Evolutionary conservation across 139 green algal species (phyloP).

Genomic region (Haematococcus lacustris): DNA sequence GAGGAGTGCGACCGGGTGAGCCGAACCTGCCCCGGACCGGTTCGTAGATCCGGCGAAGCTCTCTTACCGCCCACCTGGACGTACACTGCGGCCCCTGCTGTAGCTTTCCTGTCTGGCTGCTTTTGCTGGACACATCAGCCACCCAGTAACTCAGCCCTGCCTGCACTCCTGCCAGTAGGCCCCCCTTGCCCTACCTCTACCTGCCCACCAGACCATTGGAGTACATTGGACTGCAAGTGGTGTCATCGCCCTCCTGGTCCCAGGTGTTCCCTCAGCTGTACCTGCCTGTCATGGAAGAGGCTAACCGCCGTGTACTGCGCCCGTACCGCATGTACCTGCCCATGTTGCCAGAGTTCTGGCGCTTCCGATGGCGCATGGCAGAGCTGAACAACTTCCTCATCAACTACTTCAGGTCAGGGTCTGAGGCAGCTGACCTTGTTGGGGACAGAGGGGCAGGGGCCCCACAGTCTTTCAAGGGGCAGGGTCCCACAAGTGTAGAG

Average conservation of each 20-base stretch:
- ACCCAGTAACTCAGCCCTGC: neutral
- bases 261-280: slow-evolving; percentile 90
- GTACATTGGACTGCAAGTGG: neutral
- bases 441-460: neutral
- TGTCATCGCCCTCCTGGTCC: too few species aligned
- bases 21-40: too few species aligned
- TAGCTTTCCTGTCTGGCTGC: neutral
- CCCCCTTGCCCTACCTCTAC: neutral
- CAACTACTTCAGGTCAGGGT: slow-evolving; percentile 17
- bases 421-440: neutral
- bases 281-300: slow-evolving; percentile 92
- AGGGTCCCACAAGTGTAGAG: neutral
- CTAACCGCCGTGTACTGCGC: slow-evolving; percentile 72
- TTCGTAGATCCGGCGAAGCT: too few species aligned
- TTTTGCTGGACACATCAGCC: neutral
- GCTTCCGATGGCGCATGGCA: slow-evolving; percentile 32
- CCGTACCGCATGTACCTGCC: slow-evolving; percentile 79
- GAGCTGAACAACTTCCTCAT: slow-evolving; percentile 80
- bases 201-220: neutral
- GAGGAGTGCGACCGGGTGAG: slow-evolving; percentile 79
- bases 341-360: slow-evolving; percentile 45
- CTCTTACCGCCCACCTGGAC: too few species aligned
- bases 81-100: neutral
- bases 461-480: neutral
- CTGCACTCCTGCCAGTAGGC: neutral